Evolutionary conservation across 768 basidiomycete genomes (phyloP).

Genomic region (Tephrocybe sp.): DNA sequence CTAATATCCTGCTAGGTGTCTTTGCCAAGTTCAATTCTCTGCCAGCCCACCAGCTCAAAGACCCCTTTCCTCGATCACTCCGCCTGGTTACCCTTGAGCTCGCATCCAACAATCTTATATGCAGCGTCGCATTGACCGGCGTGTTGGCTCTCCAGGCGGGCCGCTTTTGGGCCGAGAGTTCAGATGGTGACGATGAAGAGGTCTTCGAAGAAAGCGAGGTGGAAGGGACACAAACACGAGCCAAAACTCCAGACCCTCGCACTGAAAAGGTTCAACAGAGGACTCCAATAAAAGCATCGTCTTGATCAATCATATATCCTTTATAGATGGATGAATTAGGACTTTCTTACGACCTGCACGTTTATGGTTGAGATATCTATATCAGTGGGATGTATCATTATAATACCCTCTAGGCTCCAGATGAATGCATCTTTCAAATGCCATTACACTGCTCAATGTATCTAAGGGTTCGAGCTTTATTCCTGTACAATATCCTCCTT

Average conservation of each 20-base stretch:
- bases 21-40: constrained; percentile 57
- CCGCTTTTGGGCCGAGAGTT: constrained; percentile 81
- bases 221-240: constrained; percentile 27
- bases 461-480: constrained; percentile 25
- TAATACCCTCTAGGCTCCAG: constrained; percentile 17
- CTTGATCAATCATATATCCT: not conserved
- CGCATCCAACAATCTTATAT: constrained; percentile 82
- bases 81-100: constrained; percentile 71
- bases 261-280: constrained; percentile 10
- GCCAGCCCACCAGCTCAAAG: constrained; percentile 48
- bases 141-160: constrained; percentile 82
- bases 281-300: not conserved
- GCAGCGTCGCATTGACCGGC: constrained; percentile 87
- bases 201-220: constrained; percentile 28
- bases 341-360: constrained; percentile 9
- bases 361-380: constrained; percentile 14
- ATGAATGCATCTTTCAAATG: constrained; percentile 10
- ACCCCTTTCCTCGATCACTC: constrained; percentile 64
- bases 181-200: constrained; percentile 63
- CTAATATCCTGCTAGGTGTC: constrained; percentile 42
- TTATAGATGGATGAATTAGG: not conserved
- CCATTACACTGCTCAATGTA: constrained; percentile 7
- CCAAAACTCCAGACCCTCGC: constrained; percentile 31
- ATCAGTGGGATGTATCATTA: constrained; percentile 21
- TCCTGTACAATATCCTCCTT: constrained; percentile 96